A percentile compares a stretch with the other conserved stretches of the same genome.
These are phyloP conservation scores for Paspalum notatum DNA, from an alignment of 176 grass and related monocot species.

Conservation along the genomic window DNA sequence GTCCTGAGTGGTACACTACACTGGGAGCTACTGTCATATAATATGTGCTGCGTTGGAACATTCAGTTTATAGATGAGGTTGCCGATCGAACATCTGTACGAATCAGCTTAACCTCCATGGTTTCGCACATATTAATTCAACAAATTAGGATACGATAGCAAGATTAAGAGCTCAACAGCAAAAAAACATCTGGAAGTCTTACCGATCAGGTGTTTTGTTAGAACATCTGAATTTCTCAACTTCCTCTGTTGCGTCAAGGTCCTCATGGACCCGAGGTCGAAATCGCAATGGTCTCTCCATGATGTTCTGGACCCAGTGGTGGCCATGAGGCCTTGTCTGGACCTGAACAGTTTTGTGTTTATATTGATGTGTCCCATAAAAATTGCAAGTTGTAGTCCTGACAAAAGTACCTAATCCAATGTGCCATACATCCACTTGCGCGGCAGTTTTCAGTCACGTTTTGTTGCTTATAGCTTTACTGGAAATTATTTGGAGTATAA, in stretches of 20 bases:
- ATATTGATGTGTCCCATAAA: constrained; percentile 12
- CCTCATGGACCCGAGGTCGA: constrained; percentile 20
- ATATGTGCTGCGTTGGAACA: not conserved
- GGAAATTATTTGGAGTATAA: constrained; percentile 38
- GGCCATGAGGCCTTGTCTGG: constrained; percentile 23
- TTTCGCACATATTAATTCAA: not conserved
- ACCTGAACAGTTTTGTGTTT: constrained; percentile 20
- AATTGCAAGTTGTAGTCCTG: constrained; percentile 17
- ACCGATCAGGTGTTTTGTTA: not conserved
- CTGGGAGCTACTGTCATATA: not conserved
- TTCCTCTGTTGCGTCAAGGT: constrained; percentile 14
- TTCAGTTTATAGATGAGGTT: constrained; percentile 27
- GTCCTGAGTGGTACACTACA: not conserved
- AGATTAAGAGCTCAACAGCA: not conserved
- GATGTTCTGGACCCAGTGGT: not conserved
- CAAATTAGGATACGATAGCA: not conserved
- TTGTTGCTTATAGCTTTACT: constrained; percentile 19
- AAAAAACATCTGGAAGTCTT: constrained; percentile 2
- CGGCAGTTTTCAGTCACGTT: constrained; percentile 45
- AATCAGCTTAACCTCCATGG: constrained; percentile 21
- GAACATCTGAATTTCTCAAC: not conserved
- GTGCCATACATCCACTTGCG: constrained; percentile 47
- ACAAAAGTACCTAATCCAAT: constrained; percentile 34
- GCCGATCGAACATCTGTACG: not conserved
- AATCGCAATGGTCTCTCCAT: constrained; percentile 20